phyloP scores from a whole-genome alignment of 1,284 basidiomycete genomes.

The Ceratobasidium theobromae region DNA sequence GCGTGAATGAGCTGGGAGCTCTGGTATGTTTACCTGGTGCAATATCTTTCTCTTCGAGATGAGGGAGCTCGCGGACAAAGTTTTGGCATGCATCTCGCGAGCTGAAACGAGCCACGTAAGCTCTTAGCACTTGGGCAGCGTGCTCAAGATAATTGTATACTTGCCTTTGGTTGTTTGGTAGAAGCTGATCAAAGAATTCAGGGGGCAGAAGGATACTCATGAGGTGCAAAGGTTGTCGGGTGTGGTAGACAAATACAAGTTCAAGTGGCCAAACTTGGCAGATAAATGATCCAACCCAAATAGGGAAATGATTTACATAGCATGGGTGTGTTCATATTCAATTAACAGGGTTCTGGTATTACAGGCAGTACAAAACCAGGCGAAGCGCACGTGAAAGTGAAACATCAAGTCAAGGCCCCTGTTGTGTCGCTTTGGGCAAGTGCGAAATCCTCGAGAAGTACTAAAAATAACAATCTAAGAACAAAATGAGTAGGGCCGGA shows the following conservation, averaged over 20 bases:
- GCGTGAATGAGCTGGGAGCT: neutral
- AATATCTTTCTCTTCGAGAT: conserved; percentile 27
- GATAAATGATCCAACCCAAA: neutral
- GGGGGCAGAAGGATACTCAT: conserved; percentile 6
- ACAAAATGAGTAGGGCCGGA: no score
- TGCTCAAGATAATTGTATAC: neutral
- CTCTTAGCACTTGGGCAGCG: neutral
- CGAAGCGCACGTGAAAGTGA: conserved; percentile 19
- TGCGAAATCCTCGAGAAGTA: conserved; percentile 18
- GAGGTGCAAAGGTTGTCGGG: neutral
- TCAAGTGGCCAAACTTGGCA: neutral
- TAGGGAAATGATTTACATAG: neutral
- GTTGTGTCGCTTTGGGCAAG: conserved; percentile 16
- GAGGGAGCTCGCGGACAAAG: conserved; percentile 18
- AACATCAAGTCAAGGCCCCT: conserved; percentile 14
- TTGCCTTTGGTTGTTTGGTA: neutral
- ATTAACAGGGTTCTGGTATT: neutral
- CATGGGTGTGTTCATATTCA: conserved; percentile 7
- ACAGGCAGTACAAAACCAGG: conserved; percentile 19
- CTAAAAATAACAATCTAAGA: neutral
- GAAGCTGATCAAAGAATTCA: conserved; percentile 1
- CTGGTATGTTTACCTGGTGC: neutral
- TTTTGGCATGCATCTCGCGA: neutral
- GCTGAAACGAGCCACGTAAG: conserved; percentile 21
- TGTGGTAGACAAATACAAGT: neutral